Base-by-base conservation (phyloP, 129 eudicot species). In the Helianthus tuberosus region DNA sequence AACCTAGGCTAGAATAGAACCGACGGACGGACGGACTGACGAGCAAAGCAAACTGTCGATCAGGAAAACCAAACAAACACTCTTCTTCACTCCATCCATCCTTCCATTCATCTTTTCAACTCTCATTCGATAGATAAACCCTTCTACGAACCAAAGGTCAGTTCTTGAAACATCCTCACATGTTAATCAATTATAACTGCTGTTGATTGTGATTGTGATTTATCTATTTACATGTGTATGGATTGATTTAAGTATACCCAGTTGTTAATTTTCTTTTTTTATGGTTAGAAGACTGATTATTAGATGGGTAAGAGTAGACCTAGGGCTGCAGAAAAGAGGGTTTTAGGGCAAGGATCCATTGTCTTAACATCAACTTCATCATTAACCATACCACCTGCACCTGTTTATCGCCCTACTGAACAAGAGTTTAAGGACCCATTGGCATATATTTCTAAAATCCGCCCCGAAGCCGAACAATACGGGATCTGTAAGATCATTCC, bases 401-500 rank as follows among this genome's bases (percentile, higher is more conserved):
- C 99, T 16, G 97, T 91, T 16, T 95, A 85, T 87, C 75, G 85
- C 69, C 97, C 96, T 13, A 88, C 77, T 38, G 96, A 91, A 83
- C 95, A 95, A 46, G 97, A 95, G 67, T 95, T 95, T 74, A 85
- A 79, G 87, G 97, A 95, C 61, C 97, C 99, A 48, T 84, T 95
- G 16, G 90, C 84, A 43, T 95, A 79, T 79, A 85, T 95, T 52
- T 82, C 77, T 54, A 91, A 95, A 83, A 95, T 95, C 76, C 84
- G 99, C 76, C 90, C 87, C 5, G 97, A 87, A 39, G 99, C 99
- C 32, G 95, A 95, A 67, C 75, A 81, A 4, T 95, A 81, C 66
- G 99, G 99, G 82, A 95, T 95, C 41, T 95, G 99, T 80, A 91
- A 85, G 60, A 95, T 95, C 4, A 87, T 95, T 14, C 99, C 99